Base-by-base conservation (phyloP, 164 flowering plant species). In the Santalum album region DNA sequence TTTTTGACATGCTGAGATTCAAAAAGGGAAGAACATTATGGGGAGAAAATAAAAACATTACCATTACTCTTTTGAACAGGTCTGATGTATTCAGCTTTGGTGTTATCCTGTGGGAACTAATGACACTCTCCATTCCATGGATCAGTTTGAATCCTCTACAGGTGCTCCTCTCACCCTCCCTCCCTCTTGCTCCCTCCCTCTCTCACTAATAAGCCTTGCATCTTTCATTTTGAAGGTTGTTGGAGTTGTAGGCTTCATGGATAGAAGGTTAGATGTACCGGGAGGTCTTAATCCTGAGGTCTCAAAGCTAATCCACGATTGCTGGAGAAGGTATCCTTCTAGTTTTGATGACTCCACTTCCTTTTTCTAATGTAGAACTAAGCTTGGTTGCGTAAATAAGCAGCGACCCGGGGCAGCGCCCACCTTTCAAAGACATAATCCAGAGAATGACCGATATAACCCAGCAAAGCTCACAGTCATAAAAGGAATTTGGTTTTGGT, bases 61-160 rank as follows among this genome's bases (percentile, higher is more conserved):
- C n/a, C n/a, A n/a, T n/a, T n/a, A n/a, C 44, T 60, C 19, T 11
- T 39, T 19, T 23, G 21, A 36, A 63, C 83, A 90, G 95, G 73
- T 90, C 88, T 20, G 95, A 90, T 62, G 84, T 90, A 55, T 90
- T 56, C 73, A 90, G 97, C 56, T 90, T 84, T 65, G 97, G 97
- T 23, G 92, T 89, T 32, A 76, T 89, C 27, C 61, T 89, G 2
- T 89, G 97, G 97, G 97, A 89, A 56, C 74, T 89, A 35, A 64
- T 84, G 81, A 86, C 97, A 0, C 67, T 55, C 36, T 77, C 78
- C 23, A 65, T 89, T 64, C 97, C 97, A 27, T 89, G 97, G 97
- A 49, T 36, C 53, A 46, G 75, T 51, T 74, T 89, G 17, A 86
- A 84, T 54, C 51, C 86, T 14, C 63, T 90, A 47, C 92, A 86